A percentile compares a stretch with the other conserved stretches of the same genome.
phyloP scores from a whole-genome alignment of 192 early-diverging fungal species.

The Umbelopsis sp. region DNA sequence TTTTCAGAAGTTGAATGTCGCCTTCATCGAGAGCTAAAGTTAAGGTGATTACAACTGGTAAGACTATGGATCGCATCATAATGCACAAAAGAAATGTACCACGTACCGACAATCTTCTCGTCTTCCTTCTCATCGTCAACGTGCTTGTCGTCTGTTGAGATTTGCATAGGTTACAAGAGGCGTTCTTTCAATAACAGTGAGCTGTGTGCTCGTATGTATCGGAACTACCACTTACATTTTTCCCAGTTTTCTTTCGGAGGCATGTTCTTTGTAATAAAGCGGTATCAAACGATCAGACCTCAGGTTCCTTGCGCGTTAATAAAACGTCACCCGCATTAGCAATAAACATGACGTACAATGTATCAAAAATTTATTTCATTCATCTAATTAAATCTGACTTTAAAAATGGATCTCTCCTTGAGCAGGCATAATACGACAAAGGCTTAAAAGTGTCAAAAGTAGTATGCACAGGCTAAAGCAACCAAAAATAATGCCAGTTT shows the following conservation, averaged over 20 bases:
- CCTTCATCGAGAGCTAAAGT: slow-evolving; percentile 80
- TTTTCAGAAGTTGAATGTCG: slow-evolving; percentile 90
- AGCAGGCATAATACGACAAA: no score
- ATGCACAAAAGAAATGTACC: not conserved
- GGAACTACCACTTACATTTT: slow-evolving; percentile 75
- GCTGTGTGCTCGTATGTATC: not conserved
- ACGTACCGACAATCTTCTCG: slow-evolving; percentile 84
- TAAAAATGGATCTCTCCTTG: no score
- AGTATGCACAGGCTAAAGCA: no score
- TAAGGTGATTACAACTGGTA: not conserved
- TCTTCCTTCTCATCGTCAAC: slow-evolving; percentile 72
- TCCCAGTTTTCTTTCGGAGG: slow-evolving; percentile 97
- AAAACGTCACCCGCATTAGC: slow-evolving; percentile 20
- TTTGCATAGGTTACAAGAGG: not conserved
- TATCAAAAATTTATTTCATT: not conserved
- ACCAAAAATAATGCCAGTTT: no score
- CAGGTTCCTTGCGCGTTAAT: slow-evolving; percentile 16
- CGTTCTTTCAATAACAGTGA: not conserved
- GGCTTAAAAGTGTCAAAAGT: no score
- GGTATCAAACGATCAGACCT: slow-evolving; percentile 19
- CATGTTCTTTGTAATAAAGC: slow-evolving; percentile 51
- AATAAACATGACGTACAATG: not conserved
- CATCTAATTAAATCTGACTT: no score
- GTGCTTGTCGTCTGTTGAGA: slow-evolving; percentile 72
- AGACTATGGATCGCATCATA: not conserved